Conservation (phyloP, 768 basidiomycete genomes). For the Collybia nuda region DNA sequence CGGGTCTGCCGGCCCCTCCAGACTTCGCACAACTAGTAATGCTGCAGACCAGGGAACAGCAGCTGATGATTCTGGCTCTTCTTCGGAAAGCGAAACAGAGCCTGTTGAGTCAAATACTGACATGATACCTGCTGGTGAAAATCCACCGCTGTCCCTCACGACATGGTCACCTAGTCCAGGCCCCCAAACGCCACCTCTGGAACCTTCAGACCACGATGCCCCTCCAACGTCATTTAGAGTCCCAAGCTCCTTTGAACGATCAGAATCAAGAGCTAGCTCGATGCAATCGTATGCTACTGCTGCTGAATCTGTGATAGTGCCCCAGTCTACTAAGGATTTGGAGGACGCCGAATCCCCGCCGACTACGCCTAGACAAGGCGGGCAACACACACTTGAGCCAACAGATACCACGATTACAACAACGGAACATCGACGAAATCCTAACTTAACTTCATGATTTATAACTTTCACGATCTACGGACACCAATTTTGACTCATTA, state of each 20-base stretch:
- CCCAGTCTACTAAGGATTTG: slow-evolving; percentile 5
- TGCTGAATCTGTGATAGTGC: slow-evolving; percentile 22
- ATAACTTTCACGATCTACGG: no score
- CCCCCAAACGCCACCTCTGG: no score
- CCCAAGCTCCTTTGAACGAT: slow-evolving; percentile 9
- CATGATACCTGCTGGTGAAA: no score
- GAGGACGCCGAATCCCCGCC: slow-evolving; percentile 8
- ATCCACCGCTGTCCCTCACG: no score
- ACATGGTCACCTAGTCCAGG: no score
- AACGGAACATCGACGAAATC: not conserved
- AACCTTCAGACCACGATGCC: not conserved
- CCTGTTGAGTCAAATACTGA: not conserved
- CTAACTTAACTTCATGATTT: no score
- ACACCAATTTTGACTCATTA: no score
- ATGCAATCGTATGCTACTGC: slow-evolving; percentile 33
- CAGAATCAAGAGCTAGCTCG: slow-evolving; percentile 22
- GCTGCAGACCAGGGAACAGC: slow-evolving; percentile 9
- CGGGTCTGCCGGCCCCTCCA: slow-evolving; percentile 22
- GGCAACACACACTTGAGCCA: slow-evolving; percentile 5
- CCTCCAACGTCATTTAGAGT: slow-evolving; percentile 17
- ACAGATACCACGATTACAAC: slow-evolving; percentile 4
- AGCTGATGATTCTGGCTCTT: not conserved
- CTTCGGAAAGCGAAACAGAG: slow-evolving; percentile 2
- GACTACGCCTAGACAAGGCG: slow-evolving; percentile 12
- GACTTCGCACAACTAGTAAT: slow-evolving; percentile 24